Base-by-base conservation (phyloP, 2,329 filamentous ascomycete genomes). In the Nothomitra cinnamomea region DNA sequence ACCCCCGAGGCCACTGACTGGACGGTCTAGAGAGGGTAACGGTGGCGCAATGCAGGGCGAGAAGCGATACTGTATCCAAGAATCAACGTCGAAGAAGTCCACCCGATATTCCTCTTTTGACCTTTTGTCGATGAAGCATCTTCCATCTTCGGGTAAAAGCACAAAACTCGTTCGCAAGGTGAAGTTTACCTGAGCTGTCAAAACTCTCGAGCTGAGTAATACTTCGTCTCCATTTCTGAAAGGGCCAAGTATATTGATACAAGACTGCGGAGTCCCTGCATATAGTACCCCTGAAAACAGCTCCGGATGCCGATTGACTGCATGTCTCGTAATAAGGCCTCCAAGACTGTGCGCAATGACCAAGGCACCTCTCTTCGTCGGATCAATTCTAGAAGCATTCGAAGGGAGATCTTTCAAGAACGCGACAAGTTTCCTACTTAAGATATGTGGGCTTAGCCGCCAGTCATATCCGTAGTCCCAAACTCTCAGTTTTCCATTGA, bases 381-480 rank as follows among this genome's bases (percentile, higher is more conserved):
- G 62, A 1, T 74, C 69, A 0, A 72, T 70, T 7, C 69, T 73
- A 2, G 74, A 70, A 48, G 77, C 73, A 61, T 95, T 95, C 52
- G 80, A 88, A 0, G 84, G 84, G 0, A 96, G 71, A 1, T 69
- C 72, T 62, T 85, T 79, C 13, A 96, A 70, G 61, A 86, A 95
- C 17, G 76, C 68, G 36, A 82, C 78, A n/a, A 96, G 70, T 56
- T 79, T 79, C 47, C 74, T 72, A 2, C 85, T 88, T 0, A 92
- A 74, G 0, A 87, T 70, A 61, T 83, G 77, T 0, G 90, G 90
- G 58, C 86, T 92, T 40, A 95, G 70, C 15, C 90, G 77, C 90
- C 90, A 96, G 67, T 96, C 90, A 61, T 95, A 96, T 17, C 89
- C 88, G 63, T 90, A 96, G 61, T 95, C 83, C 72, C 88, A 88